Evolutionary conservation across 2,329 filamentous ascomycete species (phyloP).

Genomic region (Penicillium sp.): DNA sequence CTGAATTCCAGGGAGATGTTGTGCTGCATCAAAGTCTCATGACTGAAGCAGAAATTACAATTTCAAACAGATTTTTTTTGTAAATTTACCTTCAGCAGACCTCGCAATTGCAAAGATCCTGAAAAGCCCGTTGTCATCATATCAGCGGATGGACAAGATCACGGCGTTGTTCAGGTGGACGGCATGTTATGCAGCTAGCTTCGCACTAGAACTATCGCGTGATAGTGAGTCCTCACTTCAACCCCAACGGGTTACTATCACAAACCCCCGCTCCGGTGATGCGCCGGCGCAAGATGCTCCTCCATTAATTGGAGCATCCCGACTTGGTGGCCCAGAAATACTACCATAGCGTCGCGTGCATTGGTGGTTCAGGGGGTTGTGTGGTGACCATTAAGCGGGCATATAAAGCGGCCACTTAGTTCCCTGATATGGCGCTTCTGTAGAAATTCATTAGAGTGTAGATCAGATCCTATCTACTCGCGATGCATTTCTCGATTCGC

Average conservation of each 20-base stretch:
- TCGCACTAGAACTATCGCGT: slow-evolving; percentile 5
- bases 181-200: slow-evolving; percentile 7
- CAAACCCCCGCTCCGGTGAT: slow-evolving; percentile 1
- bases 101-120: not conserved
- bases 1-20: not conserved
- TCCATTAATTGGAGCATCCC: not conserved
- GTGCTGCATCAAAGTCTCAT: not conserved
- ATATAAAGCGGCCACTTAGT: slow-evolving; percentile 5
- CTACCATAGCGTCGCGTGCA: not conserved
- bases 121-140: not conserved
- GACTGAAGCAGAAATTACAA: not conserved
- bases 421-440: not conserved
- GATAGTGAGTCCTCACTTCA: not conserved
- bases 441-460: not conserved
- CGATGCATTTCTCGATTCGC: slow-evolving; percentile 16
- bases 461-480: not conserved
- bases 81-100: not conserved
- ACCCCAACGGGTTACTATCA: not conserved
- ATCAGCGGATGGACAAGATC: not conserved
- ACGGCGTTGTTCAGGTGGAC: slow-evolving; percentile 1
- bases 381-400: not conserved
- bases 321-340: not conserved
- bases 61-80: not conserved
- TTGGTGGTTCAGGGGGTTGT: not conserved
- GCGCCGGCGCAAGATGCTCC: not conserved